phyloP scores from a whole-genome alignment of 2,329 filamentous ascomycete species.

The Hymenoscyphus fraxineus region DNA sequence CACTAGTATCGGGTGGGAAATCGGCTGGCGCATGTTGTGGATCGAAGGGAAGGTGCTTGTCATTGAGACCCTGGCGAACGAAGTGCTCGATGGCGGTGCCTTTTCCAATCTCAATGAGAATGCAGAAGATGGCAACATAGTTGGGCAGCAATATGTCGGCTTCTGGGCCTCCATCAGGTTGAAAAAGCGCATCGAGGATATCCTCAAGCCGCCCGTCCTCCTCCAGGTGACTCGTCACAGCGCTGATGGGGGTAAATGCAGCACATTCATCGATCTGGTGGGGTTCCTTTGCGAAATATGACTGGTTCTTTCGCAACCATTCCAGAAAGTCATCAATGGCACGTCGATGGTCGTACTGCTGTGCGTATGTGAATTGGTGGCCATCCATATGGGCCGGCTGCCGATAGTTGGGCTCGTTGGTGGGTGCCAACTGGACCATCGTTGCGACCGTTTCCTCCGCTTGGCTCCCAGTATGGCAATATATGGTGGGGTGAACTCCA shows the following conservation, averaged over 20 bases:
- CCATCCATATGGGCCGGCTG: background rate
- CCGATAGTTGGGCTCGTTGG: background rate
- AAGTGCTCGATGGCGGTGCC: background rate
- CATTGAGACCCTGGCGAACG: background rate
- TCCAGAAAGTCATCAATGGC: background rate
- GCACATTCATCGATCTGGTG: background rate
- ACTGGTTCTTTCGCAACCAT: background rate
- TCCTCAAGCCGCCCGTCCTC: background rate
- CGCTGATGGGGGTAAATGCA: background rate
- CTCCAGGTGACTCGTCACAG: background rate
- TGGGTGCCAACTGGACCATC: too few relatives aligned
- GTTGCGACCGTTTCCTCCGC: too few relatives aligned
- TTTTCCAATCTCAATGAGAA: slow-evolving; percentile 7
- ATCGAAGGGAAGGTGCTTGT: slow-evolving; percentile 8
- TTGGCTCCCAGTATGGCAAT: too few relatives aligned
- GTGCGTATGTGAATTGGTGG: background rate
- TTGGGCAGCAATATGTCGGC: background rate
- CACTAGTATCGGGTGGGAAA: slow-evolving; percentile 2
- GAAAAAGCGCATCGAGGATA: background rate
- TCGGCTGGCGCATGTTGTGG: background rate
- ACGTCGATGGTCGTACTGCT: background rate
- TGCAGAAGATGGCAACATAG: background rate
- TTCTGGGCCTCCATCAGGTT: background rate
- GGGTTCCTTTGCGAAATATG: background rate
- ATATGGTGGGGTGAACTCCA: too few relatives aligned